Evolutionary conservation across 2,329 filamentous ascomycete species (phyloP).

Genomic region (Aspergillus floridensis): DNA sequence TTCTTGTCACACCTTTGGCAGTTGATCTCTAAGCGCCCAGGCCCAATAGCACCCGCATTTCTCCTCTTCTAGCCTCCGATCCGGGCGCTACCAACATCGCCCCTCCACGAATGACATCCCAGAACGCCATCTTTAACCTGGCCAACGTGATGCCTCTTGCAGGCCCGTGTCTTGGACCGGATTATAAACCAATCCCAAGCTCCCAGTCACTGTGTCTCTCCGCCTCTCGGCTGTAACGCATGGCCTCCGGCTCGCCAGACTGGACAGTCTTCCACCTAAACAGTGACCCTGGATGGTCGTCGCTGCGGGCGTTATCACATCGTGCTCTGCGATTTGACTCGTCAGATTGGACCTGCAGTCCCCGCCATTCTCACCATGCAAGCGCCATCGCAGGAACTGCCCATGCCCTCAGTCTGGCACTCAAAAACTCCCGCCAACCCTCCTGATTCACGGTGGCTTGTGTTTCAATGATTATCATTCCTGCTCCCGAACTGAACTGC

Average conservation of each 20-base stretch:
- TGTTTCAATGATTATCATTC: constrained; percentile 20
- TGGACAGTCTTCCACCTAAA: neutral
- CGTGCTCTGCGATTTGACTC: constrained; percentile 27
- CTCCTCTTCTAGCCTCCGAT: constrained; percentile 26
- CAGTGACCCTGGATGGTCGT: constrained; percentile 5
- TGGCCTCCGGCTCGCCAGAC: neutral
- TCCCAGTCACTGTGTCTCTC: neutral
- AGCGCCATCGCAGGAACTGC: constrained; percentile 17
- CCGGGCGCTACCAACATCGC: constrained; percentile 30
- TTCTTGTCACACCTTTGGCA: constrained; percentile 9
- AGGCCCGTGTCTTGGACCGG: constrained; percentile 20
- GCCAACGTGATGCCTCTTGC: constrained; percentile 35
- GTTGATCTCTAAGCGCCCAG: constrained; percentile 27
- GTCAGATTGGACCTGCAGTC: constrained; percentile 15
- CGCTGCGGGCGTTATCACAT: constrained; percentile 35
- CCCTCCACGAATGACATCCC: constrained; percentile 27
- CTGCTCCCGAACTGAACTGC: neutral
- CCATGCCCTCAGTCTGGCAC: constrained; percentile 20
- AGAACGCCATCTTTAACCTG: constrained; percentile 1
- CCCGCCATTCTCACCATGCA: constrained; percentile 13
- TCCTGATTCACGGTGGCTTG: constrained; percentile 23
- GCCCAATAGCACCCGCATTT: constrained; percentile 11
- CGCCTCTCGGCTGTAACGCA: constrained; percentile 8
- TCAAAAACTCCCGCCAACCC: constrained; percentile 33
- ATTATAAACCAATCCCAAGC: constrained; percentile 8